These are phyloP conservation scores for Mycena leptocephala DNA, from an alignment of 768 basidiomycete species.

Conservation along the genomic window DNA sequence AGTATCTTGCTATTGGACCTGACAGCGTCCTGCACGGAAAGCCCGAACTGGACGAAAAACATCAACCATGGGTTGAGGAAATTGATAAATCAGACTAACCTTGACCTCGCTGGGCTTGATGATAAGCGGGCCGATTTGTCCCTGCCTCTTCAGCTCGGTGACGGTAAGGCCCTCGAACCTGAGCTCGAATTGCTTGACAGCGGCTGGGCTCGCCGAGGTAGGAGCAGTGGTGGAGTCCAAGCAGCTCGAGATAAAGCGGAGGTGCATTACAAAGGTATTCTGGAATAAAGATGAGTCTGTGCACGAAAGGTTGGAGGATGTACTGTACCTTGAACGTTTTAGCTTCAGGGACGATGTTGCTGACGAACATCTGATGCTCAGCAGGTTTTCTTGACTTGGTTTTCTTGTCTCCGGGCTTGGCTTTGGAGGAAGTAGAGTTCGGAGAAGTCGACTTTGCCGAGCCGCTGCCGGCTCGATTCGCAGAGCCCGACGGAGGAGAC, in stretches of 20 bases:
- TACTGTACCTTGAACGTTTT: conserved; percentile 9
- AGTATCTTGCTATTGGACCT: neutral
- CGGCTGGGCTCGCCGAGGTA: neutral
- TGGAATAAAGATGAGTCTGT: neutral
- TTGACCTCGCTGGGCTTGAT: conserved; percentile 15
- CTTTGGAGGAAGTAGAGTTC: neutral
- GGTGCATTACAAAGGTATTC: neutral
- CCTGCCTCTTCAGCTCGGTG: neutral
- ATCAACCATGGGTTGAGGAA: neutral
- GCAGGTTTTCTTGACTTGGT: neutral
- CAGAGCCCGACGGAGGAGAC: neutral
- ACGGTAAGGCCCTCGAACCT: conserved; percentile 13
- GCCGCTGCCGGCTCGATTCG: neutral
- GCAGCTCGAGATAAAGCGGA: neutral
- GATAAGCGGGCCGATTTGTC: neutral
- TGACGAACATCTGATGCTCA: conserved; percentile 21
- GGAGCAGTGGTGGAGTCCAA: neutral
- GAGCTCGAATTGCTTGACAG: conserved; percentile 1
- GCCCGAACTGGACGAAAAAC: neutral
- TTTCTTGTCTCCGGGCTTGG: neutral
- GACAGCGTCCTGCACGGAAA: neutral
- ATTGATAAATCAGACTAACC: neutral
- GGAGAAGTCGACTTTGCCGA: neutral
- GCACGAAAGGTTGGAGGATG: neutral
- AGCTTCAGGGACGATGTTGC: neutral